Conservation (phyloP, 805 yeast species). For the Zygosaccharomyces lentus region DNA sequence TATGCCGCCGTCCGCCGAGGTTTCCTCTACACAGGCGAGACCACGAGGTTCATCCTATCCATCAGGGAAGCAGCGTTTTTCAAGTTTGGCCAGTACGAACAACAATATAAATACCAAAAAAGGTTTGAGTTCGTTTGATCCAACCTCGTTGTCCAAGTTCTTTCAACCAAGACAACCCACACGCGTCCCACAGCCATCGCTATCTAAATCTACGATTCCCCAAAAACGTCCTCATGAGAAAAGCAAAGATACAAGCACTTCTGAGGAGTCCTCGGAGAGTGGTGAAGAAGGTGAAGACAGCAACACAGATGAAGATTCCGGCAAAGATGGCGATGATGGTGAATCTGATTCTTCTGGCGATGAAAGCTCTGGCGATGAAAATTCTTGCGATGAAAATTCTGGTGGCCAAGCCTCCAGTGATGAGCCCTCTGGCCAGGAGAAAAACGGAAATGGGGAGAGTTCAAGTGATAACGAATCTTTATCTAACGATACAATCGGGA, state of each 20-base stretch:
- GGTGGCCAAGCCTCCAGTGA: slow-evolving; percentile 27
- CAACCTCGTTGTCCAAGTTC: slow-evolving; percentile 34
- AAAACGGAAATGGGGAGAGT: slow-evolving; percentile 12
- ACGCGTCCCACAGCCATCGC: slow-evolving; percentile 14
- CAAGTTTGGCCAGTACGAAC: background rate
- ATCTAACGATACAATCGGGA: background rate
- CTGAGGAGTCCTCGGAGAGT: slow-evolving; percentile 22
- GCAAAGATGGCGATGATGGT: slow-evolving; percentile 6
- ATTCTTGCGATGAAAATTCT: slow-evolving; percentile 43
- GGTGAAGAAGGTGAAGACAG: slow-evolving; percentile 24
- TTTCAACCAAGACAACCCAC: slow-evolving; percentile 35
- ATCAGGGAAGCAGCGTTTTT: background rate
- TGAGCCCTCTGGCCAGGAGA: slow-evolving; percentile 47
- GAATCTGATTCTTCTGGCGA: slow-evolving; percentile 4
- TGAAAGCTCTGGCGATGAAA: slow-evolving; percentile 45
- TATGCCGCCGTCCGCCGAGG: slow-evolving; percentile 23
- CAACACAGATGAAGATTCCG: slow-evolving; percentile 16
- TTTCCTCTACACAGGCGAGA: slow-evolving; percentile 3
- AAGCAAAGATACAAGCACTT: slow-evolving; percentile 13
- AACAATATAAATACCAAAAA: background rate
- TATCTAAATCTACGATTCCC: slow-evolving; percentile 17
- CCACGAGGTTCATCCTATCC: background rate
- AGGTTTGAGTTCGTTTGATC: slow-evolving; percentile 28
- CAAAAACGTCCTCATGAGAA: slow-evolving; percentile 21
- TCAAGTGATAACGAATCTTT: background rate